These are phyloP conservation scores for Eimeria falciformis DNA, from an alignment of 169 alveolate genomes.

Conservation along the genomic window DNA sequence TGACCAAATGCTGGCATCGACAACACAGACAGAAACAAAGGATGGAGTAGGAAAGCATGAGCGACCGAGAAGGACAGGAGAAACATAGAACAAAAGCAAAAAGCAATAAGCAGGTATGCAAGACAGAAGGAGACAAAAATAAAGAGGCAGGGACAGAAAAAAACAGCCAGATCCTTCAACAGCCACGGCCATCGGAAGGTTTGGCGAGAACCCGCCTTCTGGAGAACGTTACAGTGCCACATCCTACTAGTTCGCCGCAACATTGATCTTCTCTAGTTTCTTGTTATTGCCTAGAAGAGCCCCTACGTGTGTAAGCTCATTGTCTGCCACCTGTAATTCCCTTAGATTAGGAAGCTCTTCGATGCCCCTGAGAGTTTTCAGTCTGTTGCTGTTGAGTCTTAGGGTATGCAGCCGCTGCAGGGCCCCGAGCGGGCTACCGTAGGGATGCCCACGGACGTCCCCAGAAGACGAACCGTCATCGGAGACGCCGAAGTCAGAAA, in stretches of 20 bases:
- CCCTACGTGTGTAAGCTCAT: conserved; percentile 69
- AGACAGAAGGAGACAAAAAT: not conserved
- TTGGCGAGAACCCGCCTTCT: too few relatives aligned
- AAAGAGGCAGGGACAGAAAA: not conserved
- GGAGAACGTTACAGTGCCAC: not conserved
- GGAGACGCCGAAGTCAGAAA: conserved; percentile 8
- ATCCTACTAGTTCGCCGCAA: conserved; percentile 74
- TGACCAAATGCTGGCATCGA: conserved; percentile 59
- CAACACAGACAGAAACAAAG: not conserved
- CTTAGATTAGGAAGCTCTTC: conserved; percentile 9
- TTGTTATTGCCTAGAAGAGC: conserved; percentile 44
- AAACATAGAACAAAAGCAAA: not conserved
- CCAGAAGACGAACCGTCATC: not conserved
- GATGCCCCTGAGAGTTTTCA: conserved; percentile 51
- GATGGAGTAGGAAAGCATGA: not conserved
- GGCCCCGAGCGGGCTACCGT: conserved; percentile 23
- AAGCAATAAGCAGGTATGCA: not conserved
- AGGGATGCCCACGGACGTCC: not conserved
- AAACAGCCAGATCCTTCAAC: too few relatives aligned
- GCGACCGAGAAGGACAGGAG: not conserved
- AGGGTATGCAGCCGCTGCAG: conserved; percentile 68
- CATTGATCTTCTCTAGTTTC: conserved; percentile 58
- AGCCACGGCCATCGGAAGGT: too few relatives aligned
- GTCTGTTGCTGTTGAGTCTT: conserved; percentile 70
- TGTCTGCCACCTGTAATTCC: conserved; percentile 68